Evolutionary conservation across 2,329 filamentous ascomycete species (phyloP).

Genomic region (Fusarium sp.): DNA sequence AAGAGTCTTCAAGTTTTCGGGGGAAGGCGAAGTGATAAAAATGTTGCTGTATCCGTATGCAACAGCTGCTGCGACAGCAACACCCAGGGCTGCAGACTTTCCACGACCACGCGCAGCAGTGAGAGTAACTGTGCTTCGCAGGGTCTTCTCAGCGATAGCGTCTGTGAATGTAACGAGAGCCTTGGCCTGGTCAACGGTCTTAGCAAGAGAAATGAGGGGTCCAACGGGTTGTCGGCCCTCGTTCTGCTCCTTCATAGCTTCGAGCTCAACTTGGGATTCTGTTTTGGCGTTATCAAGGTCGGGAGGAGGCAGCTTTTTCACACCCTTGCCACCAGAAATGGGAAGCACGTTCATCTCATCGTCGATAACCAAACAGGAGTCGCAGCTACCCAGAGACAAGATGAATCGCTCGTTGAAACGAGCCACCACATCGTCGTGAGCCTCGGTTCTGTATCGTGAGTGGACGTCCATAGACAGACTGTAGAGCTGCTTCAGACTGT

Average conservation of each 20-base stretch:
- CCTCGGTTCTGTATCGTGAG: constrained; percentile 94
- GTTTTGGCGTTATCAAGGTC: constrained; percentile 79
- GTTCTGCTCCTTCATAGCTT: constrained; percentile 86
- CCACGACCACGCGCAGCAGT: constrained; percentile 95
- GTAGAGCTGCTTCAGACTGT: constrained; percentile 95
- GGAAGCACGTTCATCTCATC: constrained; percentile 98
- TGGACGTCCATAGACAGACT: constrained; percentile 98
- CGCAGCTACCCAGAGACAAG: constrained; percentile 92
- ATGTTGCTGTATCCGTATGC: constrained; percentile 99
- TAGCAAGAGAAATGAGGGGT: constrained; percentile 83
- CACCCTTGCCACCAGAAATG: constrained; percentile 93
- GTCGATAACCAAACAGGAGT: constrained; percentile 93
- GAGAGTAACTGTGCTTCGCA: constrained; percentile 91
- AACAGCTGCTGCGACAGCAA: constrained; percentile 92
- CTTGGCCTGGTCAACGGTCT: constrained; percentile 95
- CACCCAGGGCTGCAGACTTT: constrained; percentile 95
- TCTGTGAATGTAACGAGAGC: constrained; percentile 97
- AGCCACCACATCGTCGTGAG: constrained; percentile 92
- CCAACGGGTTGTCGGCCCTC: constrained; percentile 88
- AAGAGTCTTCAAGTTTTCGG: constrained; percentile 97
- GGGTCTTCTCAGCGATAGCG: constrained; percentile 93
- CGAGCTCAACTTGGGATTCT: constrained; percentile 79
- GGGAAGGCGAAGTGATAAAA: constrained; percentile 97
- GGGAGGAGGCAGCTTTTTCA: constrained; percentile 82
- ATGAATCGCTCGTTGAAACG: constrained; percentile 99